These are phyloP conservation scores for Eucalyptus leucophloia DNA, from an alignment of 345 rosid genomes.

Conservation along the genomic window DNA sequence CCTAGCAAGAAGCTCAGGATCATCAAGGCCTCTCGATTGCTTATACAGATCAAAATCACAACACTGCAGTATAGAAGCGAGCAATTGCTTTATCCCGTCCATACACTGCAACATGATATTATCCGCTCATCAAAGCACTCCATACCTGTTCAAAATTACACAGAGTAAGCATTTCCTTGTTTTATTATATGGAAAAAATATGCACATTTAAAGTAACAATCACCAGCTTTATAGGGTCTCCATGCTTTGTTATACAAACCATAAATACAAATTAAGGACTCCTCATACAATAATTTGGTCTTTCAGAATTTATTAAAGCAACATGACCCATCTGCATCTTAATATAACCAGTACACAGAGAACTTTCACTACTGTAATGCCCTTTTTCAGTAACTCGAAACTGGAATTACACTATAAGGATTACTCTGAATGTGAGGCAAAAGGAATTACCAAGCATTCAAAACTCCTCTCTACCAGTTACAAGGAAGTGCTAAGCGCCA, in stretches of 20 bases:
- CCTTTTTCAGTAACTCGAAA: neutral
- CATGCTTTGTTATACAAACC: neutral
- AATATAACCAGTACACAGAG: neutral
- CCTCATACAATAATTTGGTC: neutral
- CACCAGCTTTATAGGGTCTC: neutral
- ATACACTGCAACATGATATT: conserved; percentile 89
- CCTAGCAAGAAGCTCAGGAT: conserved; percentile 90
- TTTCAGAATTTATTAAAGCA: neutral
- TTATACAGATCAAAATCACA: conserved; percentile 76
- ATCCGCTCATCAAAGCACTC: conserved; percentile 44
- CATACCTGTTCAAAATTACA: conserved; percentile 45
- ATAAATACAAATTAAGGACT: neutral
- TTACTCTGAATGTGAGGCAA: neutral
- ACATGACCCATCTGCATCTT: neutral
- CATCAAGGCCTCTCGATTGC: conserved; percentile 72
- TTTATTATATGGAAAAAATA: neutral
- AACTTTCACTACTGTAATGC: neutral
- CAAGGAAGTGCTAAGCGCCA: neutral
- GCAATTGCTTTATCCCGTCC: conserved; percentile 51
- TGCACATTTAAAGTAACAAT: neutral
- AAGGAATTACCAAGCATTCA: neutral
- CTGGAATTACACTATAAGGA: neutral
- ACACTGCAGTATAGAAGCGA: conserved; percentile 56
- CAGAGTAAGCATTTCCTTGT: neutral
- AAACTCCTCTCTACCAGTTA: neutral